Percentiles rank a stretch among this genome's conserved stretches.
Conservation (phyloP, 2,329 filamentous ascomycete genomes). For the Epichloe typhina region DNA sequence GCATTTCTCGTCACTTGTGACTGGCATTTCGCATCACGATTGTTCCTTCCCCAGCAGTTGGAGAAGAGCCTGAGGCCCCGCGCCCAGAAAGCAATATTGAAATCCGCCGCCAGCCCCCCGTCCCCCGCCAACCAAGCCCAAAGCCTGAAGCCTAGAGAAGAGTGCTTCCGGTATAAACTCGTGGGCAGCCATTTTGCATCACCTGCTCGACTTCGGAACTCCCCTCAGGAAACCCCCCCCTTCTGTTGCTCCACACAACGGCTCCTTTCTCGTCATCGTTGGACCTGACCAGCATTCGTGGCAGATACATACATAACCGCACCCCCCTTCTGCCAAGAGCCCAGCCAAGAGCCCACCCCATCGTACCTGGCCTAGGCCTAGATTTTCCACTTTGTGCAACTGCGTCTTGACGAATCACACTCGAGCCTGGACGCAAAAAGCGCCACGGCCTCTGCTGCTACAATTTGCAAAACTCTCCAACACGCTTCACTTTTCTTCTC, state of each 20-base stretch:
- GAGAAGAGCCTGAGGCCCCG: not conserved
- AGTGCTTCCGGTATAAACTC: slow-evolving; percentile 23
- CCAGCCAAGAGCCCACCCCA: not conserved
- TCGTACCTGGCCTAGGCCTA: slow-evolving; percentile 2
- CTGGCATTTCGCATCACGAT: not conserved
- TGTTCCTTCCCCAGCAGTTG: not conserved
- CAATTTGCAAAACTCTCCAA: not conserved
- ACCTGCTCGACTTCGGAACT: slow-evolving; percentile 6
- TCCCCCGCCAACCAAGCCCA: slow-evolving; percentile 9
- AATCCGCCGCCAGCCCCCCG: not conserved
- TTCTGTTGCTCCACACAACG: too few species aligned
- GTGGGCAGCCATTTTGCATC: slow-evolving; percentile 12
- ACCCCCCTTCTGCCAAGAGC: not conserved
- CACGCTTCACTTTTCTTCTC: not conserved
- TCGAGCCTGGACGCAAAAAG: not conserved
- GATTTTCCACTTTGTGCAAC: slow-evolving; percentile 2
- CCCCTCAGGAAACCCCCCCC: not conserved
- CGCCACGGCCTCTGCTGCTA: slow-evolving; percentile 4
- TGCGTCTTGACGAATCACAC: slow-evolving; percentile 3
- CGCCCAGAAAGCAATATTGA: not conserved
- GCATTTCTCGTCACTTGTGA: too few species aligned
- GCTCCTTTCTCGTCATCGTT: too few species aligned
- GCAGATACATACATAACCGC: too few species aligned
- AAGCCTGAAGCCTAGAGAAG: slow-evolving; percentile 10
- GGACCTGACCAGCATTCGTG: too few species aligned